A percentile compares a stretch with the other conserved stretches of the same genome.
phyloP scores from a whole-genome alignment of 371 early-diverging fungal genomes.

The Dichotomocladium elegans region DNA sequence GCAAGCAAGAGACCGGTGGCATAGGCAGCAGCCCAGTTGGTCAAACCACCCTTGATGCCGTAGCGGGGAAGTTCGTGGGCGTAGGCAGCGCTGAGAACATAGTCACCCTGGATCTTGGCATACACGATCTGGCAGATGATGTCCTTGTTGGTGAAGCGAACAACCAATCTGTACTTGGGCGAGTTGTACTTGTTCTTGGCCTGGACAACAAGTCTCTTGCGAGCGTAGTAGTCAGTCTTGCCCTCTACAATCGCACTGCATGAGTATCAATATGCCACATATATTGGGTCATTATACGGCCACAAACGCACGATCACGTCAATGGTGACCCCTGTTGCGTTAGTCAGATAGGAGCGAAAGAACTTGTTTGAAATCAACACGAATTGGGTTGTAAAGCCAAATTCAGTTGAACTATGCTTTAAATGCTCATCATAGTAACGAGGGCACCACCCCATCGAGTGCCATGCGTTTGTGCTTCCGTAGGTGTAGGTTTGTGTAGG shows the following conservation, averaged over 20 bases:
- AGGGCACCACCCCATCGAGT: not conserved
- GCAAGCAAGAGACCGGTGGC: constrained; percentile 98
- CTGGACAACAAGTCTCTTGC: constrained; percentile 92
- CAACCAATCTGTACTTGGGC: constrained; percentile 99
- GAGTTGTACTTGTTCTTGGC: constrained; percentile 99
- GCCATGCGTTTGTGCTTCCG: not conserved
- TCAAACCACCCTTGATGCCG: constrained; percentile 99
- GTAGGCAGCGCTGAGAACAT: constrained; percentile 97
- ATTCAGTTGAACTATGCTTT: constrained; percentile 80
- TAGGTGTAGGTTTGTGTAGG: too few relatives aligned
- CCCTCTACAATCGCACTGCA: constrained; percentile 91
- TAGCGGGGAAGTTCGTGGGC: constrained; percentile 98
- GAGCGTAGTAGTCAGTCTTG: constrained; percentile 99
- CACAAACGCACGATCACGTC: too few relatives aligned
- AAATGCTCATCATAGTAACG: constrained; percentile 12
- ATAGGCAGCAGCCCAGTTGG: constrained; percentile 99
- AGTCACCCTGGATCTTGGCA: constrained; percentile 99
- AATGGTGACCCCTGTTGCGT: too few relatives aligned
- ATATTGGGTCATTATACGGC: not conserved
- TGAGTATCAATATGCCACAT: not conserved
- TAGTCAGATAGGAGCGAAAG: constrained; percentile 92
- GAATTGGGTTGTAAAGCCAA: constrained; percentile 14
- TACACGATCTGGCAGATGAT: constrained; percentile 98
- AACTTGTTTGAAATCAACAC: constrained; percentile 48
- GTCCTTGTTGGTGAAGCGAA: constrained; percentile 99